These are phyloP conservation scores for Claviceps pusilla DNA, from an alignment of 2,329 filamentous ascomycete genomes.

Conservation along the genomic window DNA sequence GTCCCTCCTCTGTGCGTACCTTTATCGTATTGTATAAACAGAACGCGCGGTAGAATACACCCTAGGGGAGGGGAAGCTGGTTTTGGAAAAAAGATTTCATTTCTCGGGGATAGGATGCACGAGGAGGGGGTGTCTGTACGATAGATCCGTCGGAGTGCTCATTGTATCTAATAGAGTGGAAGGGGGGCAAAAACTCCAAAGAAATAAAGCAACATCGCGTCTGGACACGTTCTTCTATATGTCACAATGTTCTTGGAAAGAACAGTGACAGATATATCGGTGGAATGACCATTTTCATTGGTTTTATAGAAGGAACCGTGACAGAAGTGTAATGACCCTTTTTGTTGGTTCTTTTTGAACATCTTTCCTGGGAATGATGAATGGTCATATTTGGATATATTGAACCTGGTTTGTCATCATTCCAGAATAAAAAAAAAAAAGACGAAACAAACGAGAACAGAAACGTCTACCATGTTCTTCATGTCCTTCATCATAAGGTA, in stretches of 20 bases:
- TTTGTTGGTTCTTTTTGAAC: no score
- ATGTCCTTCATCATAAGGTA: background rate
- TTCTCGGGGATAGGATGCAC: background rate
- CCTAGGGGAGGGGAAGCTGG: no score
- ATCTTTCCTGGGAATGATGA: background rate
- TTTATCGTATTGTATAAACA: background rate
- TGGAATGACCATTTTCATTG: no score
- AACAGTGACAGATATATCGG: no score
- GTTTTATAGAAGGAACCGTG: no score
- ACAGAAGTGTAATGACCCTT: no score
- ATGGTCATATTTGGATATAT: background rate
- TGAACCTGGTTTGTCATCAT: background rate
- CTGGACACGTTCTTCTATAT: no score
- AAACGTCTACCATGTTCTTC: background rate
- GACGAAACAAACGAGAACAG: background rate
- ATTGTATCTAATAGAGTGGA: background rate
- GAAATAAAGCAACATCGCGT: no score
- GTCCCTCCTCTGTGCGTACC: no score
- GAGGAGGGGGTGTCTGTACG: background rate
- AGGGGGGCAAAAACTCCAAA: no score
- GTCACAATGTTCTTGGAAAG: no score
- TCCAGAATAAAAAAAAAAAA: background rate
- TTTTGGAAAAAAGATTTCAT: background rate
- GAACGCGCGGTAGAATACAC: background rate
- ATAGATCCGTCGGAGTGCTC: background rate